phyloP scores from a whole-genome alignment of 805 yeast species.

The Debaryomyces maramus region DNA sequence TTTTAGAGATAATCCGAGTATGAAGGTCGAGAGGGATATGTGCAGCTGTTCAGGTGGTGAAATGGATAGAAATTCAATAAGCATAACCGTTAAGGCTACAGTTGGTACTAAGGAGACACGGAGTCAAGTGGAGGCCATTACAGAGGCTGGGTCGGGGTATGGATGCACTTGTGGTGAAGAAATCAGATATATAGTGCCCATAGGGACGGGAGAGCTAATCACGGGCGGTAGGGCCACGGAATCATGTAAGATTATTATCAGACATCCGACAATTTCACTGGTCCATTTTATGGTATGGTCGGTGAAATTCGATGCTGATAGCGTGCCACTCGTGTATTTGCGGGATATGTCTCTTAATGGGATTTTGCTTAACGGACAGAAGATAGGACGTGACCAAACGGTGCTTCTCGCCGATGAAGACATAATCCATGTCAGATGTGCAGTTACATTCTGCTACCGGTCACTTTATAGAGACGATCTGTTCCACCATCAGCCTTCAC shows the following conservation, averaged over 20 bases:
- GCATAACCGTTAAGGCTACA: background rate
- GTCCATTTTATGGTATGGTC: constrained; percentile 52
- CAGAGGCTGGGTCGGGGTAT: background rate
- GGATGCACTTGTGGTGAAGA: background rate
- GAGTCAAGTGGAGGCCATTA: background rate
- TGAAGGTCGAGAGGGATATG: background rate
- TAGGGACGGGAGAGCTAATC: constrained; percentile 31
- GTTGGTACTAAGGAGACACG: background rate
- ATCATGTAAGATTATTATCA: constrained; percentile 28
- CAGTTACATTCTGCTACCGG: constrained; percentile 3
- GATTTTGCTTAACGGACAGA: constrained; percentile 40
- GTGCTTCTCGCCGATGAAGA: constrained; percentile 41
- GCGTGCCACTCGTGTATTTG: constrained; percentile 48
- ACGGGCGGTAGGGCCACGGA: constrained; percentile 45
- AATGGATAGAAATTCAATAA: background rate
- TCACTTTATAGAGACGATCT: background rate
- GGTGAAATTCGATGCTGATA: constrained; percentile 48
- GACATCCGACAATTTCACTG: constrained; percentile 43
- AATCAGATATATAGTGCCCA: constrained; percentile 3
- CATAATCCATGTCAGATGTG: constrained; percentile 32
- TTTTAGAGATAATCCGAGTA: background rate
- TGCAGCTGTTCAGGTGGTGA: too few relatives aligned
- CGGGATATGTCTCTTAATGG: constrained; percentile 56
- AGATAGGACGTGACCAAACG: constrained; percentile 28
- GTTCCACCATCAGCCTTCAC: background rate